Evolutionary conservation across 805 yeast genomes (phyloP).

Genomic region (Kuraishia ogatae): DNA sequence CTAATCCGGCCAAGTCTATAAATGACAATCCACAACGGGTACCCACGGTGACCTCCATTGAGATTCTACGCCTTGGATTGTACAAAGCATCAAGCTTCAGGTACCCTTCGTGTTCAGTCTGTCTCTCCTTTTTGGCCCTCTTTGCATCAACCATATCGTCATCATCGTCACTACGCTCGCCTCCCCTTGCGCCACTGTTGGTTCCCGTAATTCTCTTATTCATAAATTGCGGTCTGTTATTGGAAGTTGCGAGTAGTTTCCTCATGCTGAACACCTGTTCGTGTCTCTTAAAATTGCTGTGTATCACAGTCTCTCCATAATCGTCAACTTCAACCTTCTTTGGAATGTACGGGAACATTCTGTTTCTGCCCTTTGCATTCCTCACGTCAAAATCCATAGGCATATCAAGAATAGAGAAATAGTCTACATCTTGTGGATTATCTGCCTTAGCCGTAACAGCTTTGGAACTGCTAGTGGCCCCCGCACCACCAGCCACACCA

Average conservation of each 20-base stretch:
- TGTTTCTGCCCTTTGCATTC: slow-evolving; percentile 37
- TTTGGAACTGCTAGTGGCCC: not conserved
- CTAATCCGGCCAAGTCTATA: slow-evolving; percentile 77
- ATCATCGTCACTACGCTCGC: slow-evolving; percentile 10
- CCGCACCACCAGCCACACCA: slow-evolving; percentile 5
- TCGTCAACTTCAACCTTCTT: slow-evolving; percentile 66
- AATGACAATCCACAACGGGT: slow-evolving; percentile 66
- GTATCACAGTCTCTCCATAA: slow-evolving; percentile 73
- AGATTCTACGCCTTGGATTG: slow-evolving; percentile 40
- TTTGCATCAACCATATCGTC: slow-evolving; percentile 22
- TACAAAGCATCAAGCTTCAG: slow-evolving; percentile 38
- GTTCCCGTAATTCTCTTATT: slow-evolving; percentile 1
- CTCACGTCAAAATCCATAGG: slow-evolving; percentile 52
- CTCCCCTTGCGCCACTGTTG: slow-evolving; percentile 10
- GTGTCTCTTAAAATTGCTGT: slow-evolving; percentile 49
- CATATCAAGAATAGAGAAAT: slow-evolving; percentile 23
- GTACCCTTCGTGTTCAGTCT: slow-evolving; percentile 10
- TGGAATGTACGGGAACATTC: slow-evolving; percentile 70
- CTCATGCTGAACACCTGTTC: slow-evolving; percentile 33
- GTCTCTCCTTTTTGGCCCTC: slow-evolving; percentile 17
- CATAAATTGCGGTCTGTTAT: not conserved
- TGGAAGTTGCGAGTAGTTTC: slow-evolving; percentile 6
- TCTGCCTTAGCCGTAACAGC: slow-evolving; percentile 1
- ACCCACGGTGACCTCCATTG: slow-evolving; percentile 25
- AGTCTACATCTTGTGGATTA: slow-evolving; percentile 21